Percentiles rank a stretch among this genome's conserved stretches.
phyloP scores from a whole-genome alignment of 2,329 filamentous ascomycete species.

The Fusarium sp. region DNA sequence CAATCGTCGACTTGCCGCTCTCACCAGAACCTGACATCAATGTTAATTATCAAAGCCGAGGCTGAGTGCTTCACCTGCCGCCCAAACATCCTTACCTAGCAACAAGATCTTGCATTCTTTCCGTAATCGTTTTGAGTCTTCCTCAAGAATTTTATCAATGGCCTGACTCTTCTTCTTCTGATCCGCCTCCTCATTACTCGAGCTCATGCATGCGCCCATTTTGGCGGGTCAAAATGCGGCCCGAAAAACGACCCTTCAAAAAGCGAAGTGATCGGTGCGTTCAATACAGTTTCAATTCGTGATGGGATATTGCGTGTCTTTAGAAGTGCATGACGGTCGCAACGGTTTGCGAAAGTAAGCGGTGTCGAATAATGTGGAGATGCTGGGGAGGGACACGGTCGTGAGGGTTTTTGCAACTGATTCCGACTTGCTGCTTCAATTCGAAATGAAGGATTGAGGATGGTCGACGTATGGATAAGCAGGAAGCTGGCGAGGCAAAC shows the following conservation, averaged over 20 bases:
- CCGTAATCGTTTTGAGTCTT: constrained; percentile 91
- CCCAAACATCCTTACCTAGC: constrained; percentile 74
- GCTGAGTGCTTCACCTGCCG: constrained; percentile 16
- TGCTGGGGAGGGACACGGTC: constrained; percentile 3
- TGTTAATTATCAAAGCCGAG: constrained; percentile 33
- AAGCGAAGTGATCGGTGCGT: constrained; percentile 18
- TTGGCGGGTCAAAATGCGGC: constrained; percentile 51
- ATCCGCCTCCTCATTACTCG: constrained; percentile 86
- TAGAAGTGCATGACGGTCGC: constrained; percentile 47
- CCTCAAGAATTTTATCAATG: constrained; percentile 93
- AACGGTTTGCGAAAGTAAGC: constrained; percentile 27
- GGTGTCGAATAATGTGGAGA: constrained; percentile 25
- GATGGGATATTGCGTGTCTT: constrained; percentile 33
- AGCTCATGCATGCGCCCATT: constrained; percentile 97
- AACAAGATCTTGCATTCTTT: constrained; percentile 99
- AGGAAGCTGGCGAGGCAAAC: constrained; percentile 38
- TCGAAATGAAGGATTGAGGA: constrained; percentile 5
- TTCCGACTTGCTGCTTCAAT: constrained; percentile 8
- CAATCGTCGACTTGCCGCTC: constrained; percentile 98
- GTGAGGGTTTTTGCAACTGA: constrained; percentile 7
- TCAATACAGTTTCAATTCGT: constrained; percentile 31
- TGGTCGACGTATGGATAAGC: constrained; percentile 30
- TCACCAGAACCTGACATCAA: constrained; percentile 86
- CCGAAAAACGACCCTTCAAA: constrained; percentile 27
- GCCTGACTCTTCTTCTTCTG: constrained; percentile 96